Percentiles rank a stretch among this genome's conserved stretches.
These are phyloP conservation scores for Holtermannia corniformis DNA, from an alignment of 768 basidiomycete species.

Conservation along the genomic window DNA sequence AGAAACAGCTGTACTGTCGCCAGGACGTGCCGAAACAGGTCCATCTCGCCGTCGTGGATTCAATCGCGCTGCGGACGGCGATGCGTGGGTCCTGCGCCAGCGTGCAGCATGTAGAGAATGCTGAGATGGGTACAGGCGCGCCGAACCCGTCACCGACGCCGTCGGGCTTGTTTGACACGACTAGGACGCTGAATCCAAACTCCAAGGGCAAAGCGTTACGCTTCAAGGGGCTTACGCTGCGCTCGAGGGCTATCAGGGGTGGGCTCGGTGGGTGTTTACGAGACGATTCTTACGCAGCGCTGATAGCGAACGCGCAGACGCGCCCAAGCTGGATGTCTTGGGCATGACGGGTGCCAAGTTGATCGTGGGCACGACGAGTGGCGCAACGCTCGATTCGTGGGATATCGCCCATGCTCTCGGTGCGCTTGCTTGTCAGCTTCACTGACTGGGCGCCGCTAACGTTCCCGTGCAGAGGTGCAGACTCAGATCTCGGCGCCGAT, in stretches of 20 bases:
- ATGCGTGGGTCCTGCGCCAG: constrained; percentile 8
- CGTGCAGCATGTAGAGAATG: background rate
- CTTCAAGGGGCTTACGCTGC: constrained; percentile 13
- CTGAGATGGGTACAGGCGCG: constrained; percentile 1
- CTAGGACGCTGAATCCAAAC: constrained; percentile 2
- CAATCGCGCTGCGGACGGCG: constrained; percentile 8
- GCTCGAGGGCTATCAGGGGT: constrained; percentile 9
- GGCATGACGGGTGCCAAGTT: constrained; percentile 3
- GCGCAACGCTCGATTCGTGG: constrained; percentile 6
- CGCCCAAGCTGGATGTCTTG: constrained; percentile 7
- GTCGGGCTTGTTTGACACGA: constrained; percentile 3
- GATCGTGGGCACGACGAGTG: constrained; percentile 5
- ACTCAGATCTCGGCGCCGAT: constrained; percentile 11
- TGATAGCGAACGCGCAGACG: constrained; percentile 2
- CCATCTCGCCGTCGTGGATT: constrained; percentile 11
- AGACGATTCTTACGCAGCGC: background rate
- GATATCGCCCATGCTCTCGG: constrained; percentile 13
- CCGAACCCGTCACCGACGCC: constrained; percentile 10
- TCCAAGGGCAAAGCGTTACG: constrained; percentile 6
- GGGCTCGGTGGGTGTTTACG: constrained; percentile 5
- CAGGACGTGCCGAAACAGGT: constrained; percentile 12
- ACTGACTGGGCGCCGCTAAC: background rate
- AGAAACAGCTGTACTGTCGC: constrained; percentile 6
- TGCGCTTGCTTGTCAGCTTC: background rate
- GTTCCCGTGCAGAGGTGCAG: constrained; percentile 4